phyloP scores from a whole-genome alignment of 176 grass and related monocot species.

The Neostapfia colusana region DNA sequence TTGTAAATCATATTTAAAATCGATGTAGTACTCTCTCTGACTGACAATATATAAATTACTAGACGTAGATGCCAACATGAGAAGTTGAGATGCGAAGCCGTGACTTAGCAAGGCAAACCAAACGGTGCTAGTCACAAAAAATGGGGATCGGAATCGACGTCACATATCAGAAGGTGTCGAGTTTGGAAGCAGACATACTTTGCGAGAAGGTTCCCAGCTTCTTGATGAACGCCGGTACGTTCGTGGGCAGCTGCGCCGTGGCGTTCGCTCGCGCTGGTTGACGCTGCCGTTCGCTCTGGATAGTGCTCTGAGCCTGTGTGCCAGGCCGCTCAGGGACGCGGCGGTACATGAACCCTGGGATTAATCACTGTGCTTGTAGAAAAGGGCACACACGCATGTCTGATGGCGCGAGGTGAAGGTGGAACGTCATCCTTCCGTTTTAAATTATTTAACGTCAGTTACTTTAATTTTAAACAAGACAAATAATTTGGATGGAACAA shows the following conservation, averaged over 20 bases:
- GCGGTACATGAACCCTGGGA: too few species aligned
- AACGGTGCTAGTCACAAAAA: not conserved
- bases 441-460: too few species aligned
- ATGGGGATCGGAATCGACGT: not conserved
- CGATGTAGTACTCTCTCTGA: too few species aligned
- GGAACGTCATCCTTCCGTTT: too few species aligned
- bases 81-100: not conserved
- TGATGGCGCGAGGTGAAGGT: conserved; percentile 64
- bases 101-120: not conserved
- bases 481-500: too few species aligned
- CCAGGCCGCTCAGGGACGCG: too few species aligned
- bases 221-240: conserved; percentile 73
- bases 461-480: too few species aligned
- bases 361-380: conserved; percentile 82
- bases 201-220: conserved; percentile 95
- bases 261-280: conserved; percentile 59
- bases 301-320: too few species aligned
- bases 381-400: conserved; percentile 78
- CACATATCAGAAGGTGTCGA: not conserved
- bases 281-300: conserved; percentile 64
- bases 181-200: conserved; percentile 52
- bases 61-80: not conserved
- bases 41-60: too few species aligned
- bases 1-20: too few species aligned
- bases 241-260: conserved; percentile 66